Conservation (phyloP, 345 rosid species). For the Eucalyptus sp. region DNA sequence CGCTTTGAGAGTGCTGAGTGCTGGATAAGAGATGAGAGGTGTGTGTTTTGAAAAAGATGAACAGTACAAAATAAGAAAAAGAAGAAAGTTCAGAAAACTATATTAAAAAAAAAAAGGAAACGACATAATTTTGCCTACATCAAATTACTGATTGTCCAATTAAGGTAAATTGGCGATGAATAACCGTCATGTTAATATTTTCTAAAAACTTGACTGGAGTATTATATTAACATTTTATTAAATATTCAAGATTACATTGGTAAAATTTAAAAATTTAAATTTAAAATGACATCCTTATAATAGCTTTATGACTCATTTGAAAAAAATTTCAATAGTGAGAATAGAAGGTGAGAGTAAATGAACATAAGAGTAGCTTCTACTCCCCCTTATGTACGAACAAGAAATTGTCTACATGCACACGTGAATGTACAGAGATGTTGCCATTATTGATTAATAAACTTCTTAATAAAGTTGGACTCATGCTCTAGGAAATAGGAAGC, state of each 20-base stretch:
- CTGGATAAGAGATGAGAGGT: not conserved
- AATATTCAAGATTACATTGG: not conserved
- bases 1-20: not conserved
- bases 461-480: not conserved
- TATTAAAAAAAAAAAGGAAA: too few relatives aligned
- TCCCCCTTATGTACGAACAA: not conserved
- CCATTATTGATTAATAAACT: not conserved
- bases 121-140: not conserved
- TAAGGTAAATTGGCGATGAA: not conserved
- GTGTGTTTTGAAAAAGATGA: too few relatives aligned
- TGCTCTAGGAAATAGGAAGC: not conserved
- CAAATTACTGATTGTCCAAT: not conserved
- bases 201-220: too few relatives aligned
- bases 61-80: too few relatives aligned
- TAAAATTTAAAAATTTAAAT: too few relatives aligned
- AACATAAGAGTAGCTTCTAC: not conserved
- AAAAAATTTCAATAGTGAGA: too few relatives aligned
- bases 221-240: too few relatives aligned
- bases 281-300: too few relatives aligned
- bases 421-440: not conserved
- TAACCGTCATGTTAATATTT: too few relatives aligned
- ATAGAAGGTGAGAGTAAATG: too few relatives aligned
- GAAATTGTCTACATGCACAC: not conserved
- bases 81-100: too few relatives aligned
- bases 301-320: too few relatives aligned